These are phyloP conservation scores for Tagetes patula DNA, from an alignment of 129 eudicot genomes.

Conservation along the genomic window DNA sequence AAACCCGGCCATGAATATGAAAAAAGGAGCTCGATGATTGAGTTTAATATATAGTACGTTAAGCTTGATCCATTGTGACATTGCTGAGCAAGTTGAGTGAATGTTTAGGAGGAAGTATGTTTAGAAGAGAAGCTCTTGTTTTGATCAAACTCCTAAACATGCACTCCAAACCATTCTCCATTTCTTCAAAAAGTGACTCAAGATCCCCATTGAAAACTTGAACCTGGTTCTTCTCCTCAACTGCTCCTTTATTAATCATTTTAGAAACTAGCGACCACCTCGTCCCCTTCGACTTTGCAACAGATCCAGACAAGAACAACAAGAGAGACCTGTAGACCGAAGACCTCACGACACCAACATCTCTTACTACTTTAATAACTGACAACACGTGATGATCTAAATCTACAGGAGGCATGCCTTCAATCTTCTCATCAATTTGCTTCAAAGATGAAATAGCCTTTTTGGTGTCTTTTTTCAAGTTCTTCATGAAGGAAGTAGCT, in stretches of 20 bases:
- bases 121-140: slow-evolving; percentile 54
- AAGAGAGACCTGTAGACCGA: slow-evolving; percentile 44
- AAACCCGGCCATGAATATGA: slow-evolving; percentile 6
- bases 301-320: slow-evolving; percentile 49
- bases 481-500: slow-evolving; percentile 45
- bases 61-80: slow-evolving; percentile 41
- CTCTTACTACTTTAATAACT: slow-evolving; percentile 47
- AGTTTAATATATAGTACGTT: neutral
- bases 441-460: slow-evolving; percentile 44
- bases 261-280: slow-evolving; percentile 47
- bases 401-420: slow-evolving; percentile 34
- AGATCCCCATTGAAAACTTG: slow-evolving; percentile 42
- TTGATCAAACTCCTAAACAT: slow-evolving; percentile 49
- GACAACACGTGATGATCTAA: slow-evolving; percentile 43
- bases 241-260: slow-evolving; percentile 41
- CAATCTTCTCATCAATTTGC: slow-evolving; percentile 36
- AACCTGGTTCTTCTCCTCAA: slow-evolving; percentile 30
- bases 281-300: slow-evolving; percentile 42
- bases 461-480: slow-evolving; percentile 42
- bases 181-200: slow-evolving; percentile 37
- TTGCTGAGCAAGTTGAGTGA: slow-evolving; percentile 30
- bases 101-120: slow-evolving; percentile 40
- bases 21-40: neutral
- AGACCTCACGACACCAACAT: slow-evolving; percentile 45
- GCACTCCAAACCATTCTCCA: slow-evolving; percentile 50